Evolutionary conservation across 176 grass and related monocot species (phyloP).

Genomic region (Thinopyrum elongatum): DNA sequence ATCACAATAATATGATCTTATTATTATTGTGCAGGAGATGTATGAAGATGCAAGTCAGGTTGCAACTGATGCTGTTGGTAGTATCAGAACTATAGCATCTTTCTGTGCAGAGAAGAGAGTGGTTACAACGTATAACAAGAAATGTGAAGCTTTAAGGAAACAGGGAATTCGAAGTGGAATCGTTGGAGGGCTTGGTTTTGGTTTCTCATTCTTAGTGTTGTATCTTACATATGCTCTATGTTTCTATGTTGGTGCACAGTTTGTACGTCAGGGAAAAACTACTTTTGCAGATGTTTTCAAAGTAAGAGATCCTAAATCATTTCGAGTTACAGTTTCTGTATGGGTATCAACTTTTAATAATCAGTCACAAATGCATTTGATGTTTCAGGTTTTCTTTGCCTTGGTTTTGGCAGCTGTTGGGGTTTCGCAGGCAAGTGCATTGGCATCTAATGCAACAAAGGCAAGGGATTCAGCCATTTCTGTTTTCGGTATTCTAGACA

Average conservation of each 20-base stretch:
- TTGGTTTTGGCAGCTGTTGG: conserved; percentile 42
- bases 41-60: conserved; percentile 61
- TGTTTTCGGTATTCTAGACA: conserved; percentile 59
- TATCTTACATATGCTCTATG: conserved; percentile 39
- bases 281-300: conserved; percentile 52
- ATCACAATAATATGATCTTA: neutral
- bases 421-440: conserved; percentile 41
- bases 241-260: conserved; percentile 52
- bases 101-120: conserved; percentile 54
- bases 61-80: conserved; percentile 50
- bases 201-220: conserved; percentile 39
- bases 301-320: conserved; percentile 24
- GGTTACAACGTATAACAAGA: conserved; percentile 33
- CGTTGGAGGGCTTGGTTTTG: conserved; percentile 48
- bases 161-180: conserved; percentile 52
- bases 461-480: conserved; percentile 53
- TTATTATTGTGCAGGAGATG: conserved; percentile 36
- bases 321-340: neutral
- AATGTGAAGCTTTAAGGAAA: conserved; percentile 48
- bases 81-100: conserved; percentile 59
- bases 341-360: neutral
- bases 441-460: conserved; percentile 46
- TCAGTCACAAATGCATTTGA: neutral
- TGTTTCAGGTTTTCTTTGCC: conserved; percentile 55
- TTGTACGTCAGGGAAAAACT: conserved; percentile 38